Conservation (phyloP, 805 yeast species). For the Ogataea neopini region DNA sequence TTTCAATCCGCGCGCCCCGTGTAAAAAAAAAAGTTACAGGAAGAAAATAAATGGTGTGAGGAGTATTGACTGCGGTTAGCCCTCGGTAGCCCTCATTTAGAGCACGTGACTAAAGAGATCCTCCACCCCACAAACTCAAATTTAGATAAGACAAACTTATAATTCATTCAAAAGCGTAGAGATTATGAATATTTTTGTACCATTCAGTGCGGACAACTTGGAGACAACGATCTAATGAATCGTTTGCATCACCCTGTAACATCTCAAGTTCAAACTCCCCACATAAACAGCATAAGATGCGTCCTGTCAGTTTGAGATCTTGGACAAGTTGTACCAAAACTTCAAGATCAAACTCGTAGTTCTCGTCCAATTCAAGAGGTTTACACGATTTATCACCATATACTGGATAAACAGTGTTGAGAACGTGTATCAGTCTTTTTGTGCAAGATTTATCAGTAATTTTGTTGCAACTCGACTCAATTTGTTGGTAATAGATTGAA, state of each 20-base stretch:
- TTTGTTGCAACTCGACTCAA: constrained; percentile 7
- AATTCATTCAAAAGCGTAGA: constrained; percentile 37
- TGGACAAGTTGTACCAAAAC: constrained; percentile 28
- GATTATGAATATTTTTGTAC: constrained; percentile 29
- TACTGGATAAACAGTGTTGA: constrained; percentile 17
- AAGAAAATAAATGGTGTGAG: background rate
- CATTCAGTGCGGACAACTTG: constrained; percentile 24
- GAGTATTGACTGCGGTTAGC: background rate
- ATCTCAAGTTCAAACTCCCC: constrained; percentile 36
- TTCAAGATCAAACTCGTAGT: constrained; percentile 17
- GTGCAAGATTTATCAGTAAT: constrained; percentile 5
- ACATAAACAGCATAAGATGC: constrained; percentile 38
- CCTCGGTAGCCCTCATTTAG: background rate
- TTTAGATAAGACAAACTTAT: background rate
- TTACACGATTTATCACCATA: constrained; percentile 13
- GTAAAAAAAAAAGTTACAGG: background rate
- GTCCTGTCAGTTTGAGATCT: constrained; percentile 34
- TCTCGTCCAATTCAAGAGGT: constrained; percentile 3
- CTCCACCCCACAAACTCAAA: no score
- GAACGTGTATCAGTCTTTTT: constrained; percentile 10
- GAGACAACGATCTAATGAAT: constrained; percentile 13
- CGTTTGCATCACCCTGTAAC: background rate
- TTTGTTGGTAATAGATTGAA: constrained; percentile 15
- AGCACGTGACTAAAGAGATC: constrained; percentile 3
- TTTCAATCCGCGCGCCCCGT: background rate